A percentile compares a stretch with the other conserved stretches of the same genome.
Conservation (phyloP, 1,284 basidiomycete species). For the Phlebopus sp. region DNA sequence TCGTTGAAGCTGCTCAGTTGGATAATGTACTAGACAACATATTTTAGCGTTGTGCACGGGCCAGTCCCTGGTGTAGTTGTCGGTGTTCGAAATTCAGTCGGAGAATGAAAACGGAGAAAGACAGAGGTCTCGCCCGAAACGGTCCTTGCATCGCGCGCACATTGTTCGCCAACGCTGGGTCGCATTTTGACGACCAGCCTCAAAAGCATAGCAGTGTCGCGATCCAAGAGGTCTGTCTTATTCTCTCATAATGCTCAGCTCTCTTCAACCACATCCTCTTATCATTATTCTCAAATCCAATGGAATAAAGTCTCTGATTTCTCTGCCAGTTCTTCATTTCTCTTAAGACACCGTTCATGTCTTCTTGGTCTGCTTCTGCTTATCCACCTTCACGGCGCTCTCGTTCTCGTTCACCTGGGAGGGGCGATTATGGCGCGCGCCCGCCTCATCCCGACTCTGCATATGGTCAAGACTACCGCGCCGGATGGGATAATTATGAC, state of each 20-base stretch:
- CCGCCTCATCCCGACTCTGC: slow-evolving; percentile 54
- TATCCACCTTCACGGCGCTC: slow-evolving; percentile 73
- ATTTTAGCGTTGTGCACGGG: slow-evolving; percentile 39
- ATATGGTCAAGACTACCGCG: slow-evolving; percentile 54
- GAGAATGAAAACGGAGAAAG: slow-evolving; percentile 41
- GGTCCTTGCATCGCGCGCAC: slow-evolving; percentile 64
- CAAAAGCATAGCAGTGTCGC: slow-evolving; percentile 54
- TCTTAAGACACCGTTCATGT: slow-evolving; percentile 59
- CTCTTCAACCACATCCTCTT: slow-evolving; percentile 46
- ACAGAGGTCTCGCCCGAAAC: slow-evolving; percentile 16
- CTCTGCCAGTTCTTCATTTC: slow-evolving; percentile 59
- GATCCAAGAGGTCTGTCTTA: slow-evolving; percentile 83
- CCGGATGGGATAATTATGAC: slow-evolving; percentile 67
- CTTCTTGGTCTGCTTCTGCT: slow-evolving; percentile 60
- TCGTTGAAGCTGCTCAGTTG: slow-evolving; percentile 33
- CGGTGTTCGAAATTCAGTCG: slow-evolving; percentile 37
- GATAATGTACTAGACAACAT: slow-evolving; percentile 52
- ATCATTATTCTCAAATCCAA: slow-evolving; percentile 69
- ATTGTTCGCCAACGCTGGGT: slow-evolving; percentile 53
- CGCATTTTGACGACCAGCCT: slow-evolving; percentile 53
- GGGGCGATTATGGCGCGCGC: slow-evolving; percentile 50
- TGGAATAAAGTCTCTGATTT: slow-evolving; percentile 61
- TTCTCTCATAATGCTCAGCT: slow-evolving; percentile 74
- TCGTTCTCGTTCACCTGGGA: slow-evolving; percentile 72
- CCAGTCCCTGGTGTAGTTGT: slow-evolving; percentile 4